phyloP scores from a whole-genome alignment of 2,329 filamentous ascomycete species.

The Pseudocercospora fuligena region DNA sequence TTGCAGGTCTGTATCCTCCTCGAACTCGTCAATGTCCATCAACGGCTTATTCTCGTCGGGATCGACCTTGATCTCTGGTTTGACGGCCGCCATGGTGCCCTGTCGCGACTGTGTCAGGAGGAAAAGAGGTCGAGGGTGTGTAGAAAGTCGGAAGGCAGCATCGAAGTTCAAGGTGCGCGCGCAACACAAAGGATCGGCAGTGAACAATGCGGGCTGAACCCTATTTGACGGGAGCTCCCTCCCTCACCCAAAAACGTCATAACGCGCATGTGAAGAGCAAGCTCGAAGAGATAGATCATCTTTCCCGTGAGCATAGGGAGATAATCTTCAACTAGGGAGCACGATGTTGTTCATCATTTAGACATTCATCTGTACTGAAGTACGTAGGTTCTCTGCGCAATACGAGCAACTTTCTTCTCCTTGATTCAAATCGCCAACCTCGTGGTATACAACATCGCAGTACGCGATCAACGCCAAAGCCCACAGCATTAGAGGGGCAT shows the following conservation, averaged over 20 bases:
- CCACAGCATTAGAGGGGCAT: not conserved
- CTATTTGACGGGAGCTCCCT: too few relatives aligned
- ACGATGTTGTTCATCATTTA: not conserved
- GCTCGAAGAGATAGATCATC: too few relatives aligned
- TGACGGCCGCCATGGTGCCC: constrained; percentile 27
- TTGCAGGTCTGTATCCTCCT: constrained; percentile 40
- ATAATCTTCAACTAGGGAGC: not conserved
- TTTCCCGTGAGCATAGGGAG: not conserved
- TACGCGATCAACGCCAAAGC: not conserved
- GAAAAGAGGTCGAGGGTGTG: not conserved
- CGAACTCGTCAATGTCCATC: constrained; percentile 39
- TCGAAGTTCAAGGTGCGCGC: not conserved
- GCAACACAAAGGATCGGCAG: not conserved
- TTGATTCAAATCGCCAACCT: not conserved
- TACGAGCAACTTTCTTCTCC: not conserved
- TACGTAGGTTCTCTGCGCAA: not conserved
- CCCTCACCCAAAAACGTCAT: too few relatives aligned
- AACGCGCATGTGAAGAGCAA: too few relatives aligned
- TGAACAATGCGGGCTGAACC: too few relatives aligned
- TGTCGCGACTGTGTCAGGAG: not conserved
- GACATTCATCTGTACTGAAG: not conserved
- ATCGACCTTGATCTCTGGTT: constrained; percentile 32
- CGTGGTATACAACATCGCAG: not conserved
- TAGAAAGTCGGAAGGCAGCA: not conserved
- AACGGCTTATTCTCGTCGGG: constrained; percentile 27